Evolutionary conservation across 768 basidiomycete species (phyloP), one percentile per base, ranked within the genome.

Genomic region (Lactifluus piperatus): DNA sequence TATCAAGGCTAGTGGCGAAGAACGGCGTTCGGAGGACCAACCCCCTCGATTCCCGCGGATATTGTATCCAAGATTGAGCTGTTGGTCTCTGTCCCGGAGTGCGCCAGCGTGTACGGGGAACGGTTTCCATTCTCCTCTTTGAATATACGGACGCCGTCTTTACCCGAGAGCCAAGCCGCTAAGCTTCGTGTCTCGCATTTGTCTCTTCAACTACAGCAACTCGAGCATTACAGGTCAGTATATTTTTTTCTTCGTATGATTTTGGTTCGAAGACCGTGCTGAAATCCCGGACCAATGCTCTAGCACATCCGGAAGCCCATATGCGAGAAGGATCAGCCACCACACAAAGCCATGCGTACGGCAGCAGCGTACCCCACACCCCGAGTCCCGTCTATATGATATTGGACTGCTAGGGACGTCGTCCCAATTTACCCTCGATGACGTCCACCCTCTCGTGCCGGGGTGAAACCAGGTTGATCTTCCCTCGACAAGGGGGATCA

Each of bases 211-310:
- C 64, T 89, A 27, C 69, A 79, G 36, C 90, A 93, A 62, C 70
- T 73, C 41, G 90, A 92, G 66, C 76, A 76, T 53, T 85, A 77
- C 70, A 77, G 86, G 89, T n/a, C n/a, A n/a, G n/a, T 88, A 65
- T 36, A 80, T 67, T 44, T 52, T 27, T 27, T 29, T 26, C 50
- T 20, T 36, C 27, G 44, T 56, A 4, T 39, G 18, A n/a, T 8
- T 18, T n/a, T n/a, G n/a, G 18, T 48, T 41, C 18, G 4, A 29
- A 9, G 5, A 36, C 22, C 8, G 20, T 18, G n/a, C 13, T 34
- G 20, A 11, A 48, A 26, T 3, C 18, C n/a, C 30, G 22, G 20
- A 36, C n/a, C 2, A 4, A 18, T 27, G 10, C 26, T 36, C 22
- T 51, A 74, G 70, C 18, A 66, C 71, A 8, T 71, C 76, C n/a